These are phyloP conservation scores for Lyophyllum atratum DNA, from an alignment of 768 basidiomycete genomes.

Conservation along the genomic window DNA sequence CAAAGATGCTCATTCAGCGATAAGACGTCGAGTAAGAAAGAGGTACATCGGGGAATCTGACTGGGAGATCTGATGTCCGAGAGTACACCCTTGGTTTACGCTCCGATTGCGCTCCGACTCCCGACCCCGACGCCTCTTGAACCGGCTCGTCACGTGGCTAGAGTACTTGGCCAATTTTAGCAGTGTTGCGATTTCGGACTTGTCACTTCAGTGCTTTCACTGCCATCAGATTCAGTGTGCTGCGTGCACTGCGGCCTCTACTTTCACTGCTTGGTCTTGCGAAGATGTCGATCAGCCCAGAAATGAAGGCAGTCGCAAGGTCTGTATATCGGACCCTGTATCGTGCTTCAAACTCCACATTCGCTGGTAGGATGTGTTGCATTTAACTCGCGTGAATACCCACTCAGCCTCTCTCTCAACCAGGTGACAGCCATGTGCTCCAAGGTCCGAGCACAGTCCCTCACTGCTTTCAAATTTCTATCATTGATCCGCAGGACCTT, in stretches of 20 bases:
- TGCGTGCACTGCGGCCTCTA: not conserved
- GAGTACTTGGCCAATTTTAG: too few species aligned
- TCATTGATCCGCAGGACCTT: conserved; percentile 6
- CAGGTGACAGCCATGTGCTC: conserved; percentile 60
- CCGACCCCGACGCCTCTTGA: too few species aligned
- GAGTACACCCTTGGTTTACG: too few species aligned
- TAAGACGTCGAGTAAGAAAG: too few species aligned
- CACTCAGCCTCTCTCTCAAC: conserved; percentile 4
- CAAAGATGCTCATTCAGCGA: too few species aligned
- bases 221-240: not conserved
- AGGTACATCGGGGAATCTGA: too few species aligned
- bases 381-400: not conserved
- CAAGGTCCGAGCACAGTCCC: conserved; percentile 40
- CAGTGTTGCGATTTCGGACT: too few species aligned
- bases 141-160: too few species aligned
- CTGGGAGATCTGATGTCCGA: too few species aligned
- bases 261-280: not conserved
- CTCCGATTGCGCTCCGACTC: too few species aligned
- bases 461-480: not conserved
- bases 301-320: conserved; percentile 65
- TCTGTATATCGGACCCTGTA: conserved; percentile 75
- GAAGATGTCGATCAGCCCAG: conserved; percentile 54
- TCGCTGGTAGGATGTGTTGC: conserved; percentile 47
- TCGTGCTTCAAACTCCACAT: conserved; percentile 67
- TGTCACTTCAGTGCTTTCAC: not conserved